Conservation (phyloP, 2,329 filamentous ascomycete genomes). For the Dryadomyces sulphureus region DNA sequence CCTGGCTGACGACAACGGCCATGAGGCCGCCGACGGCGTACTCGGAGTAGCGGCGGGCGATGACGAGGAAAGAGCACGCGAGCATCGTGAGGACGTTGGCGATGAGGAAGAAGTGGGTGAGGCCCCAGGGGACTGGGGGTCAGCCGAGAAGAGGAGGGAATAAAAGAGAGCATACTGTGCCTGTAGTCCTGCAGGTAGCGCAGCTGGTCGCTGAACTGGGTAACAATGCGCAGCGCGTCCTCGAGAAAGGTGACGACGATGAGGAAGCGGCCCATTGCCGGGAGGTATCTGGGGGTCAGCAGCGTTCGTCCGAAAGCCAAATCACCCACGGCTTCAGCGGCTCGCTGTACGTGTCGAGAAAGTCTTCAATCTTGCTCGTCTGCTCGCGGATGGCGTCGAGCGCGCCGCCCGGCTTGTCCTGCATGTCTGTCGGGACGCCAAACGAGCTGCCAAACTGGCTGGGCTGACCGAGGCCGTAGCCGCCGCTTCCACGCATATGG, state of each 20-base stretch:
- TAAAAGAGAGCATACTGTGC: conserved; percentile 53
- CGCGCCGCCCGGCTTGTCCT: conserved; percentile 54
- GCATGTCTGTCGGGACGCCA: conserved; percentile 33
- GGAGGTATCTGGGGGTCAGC: conserved; percentile 54
- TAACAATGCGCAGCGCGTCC: conserved; percentile 88
- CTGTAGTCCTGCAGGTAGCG: conserved; percentile 86
- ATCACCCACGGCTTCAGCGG: conserved; percentile 88
- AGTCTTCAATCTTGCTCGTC: conserved; percentile 96
- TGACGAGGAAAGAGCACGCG: conserved; percentile 69
- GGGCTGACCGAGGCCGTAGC: conserved; percentile 69
- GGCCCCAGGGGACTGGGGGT: conserved; percentile 59
- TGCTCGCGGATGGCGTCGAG: conserved; percentile 85
- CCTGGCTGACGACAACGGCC: conserved; percentile 81
- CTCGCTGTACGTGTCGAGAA: conserved; percentile 73
- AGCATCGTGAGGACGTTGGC: conserved; percentile 82
- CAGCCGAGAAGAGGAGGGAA: conserved; percentile 2
- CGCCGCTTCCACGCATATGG: conserved; percentile 51
- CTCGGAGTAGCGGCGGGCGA: conserved; percentile 82
- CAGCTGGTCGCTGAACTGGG: conserved; percentile 93
- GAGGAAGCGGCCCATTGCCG: conserved; percentile 88
- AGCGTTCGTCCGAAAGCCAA: conserved; percentile 3
- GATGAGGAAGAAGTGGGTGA: conserved; percentile 88
- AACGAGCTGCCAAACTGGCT: conserved; percentile 56
- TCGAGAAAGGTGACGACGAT: conserved; percentile 98
- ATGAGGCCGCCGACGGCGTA: conserved; percentile 85